Conservation (phyloP, 495 filamentous ascomycete genomes). For the Thermothielavioides terrestris region DNA sequence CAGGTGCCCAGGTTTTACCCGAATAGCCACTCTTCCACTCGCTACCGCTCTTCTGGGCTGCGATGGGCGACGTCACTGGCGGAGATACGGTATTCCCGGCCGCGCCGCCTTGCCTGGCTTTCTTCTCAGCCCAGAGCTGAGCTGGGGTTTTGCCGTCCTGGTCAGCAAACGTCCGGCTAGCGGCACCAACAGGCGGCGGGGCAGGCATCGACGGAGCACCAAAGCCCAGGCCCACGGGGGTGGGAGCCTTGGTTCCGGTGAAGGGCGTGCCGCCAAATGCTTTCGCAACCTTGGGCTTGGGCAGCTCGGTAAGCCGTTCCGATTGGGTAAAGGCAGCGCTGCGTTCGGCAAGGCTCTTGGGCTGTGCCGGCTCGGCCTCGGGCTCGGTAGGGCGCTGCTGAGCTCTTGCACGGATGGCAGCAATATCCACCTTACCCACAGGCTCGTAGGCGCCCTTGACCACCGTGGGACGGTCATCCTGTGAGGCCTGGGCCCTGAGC, state of each 20-base stretch:
- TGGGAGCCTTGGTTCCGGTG: constrained; percentile 78
- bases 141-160: constrained; percentile 93
- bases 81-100: constrained; percentile 34
- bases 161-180: constrained; percentile 88
- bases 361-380: constrained; percentile 37
- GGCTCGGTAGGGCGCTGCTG: constrained; percentile 52
- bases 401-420: constrained; percentile 78
- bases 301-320: constrained; percentile 76
- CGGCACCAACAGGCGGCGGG: constrained; percentile 58
- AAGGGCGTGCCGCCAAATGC: constrained; percentile 69
- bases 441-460: constrained; percentile 93
- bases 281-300: constrained; percentile 90
- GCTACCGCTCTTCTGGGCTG: constrained; percentile 58
- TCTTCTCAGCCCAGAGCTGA: constrained; percentile 95
- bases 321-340: constrained; percentile 57
- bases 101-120: constrained; percentile 64
- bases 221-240: constrained; percentile 57
- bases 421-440: constrained; percentile 93
- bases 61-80: constrained; percentile 43
- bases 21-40: constrained; percentile 86
- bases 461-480: constrained; percentile 67
- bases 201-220: constrained; percentile 40
- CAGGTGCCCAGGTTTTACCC: constrained; percentile 80
- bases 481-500: constrained; percentile 67
- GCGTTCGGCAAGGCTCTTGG: constrained; percentile 56